phyloP scores from a whole-genome alignment of 306 rosid species.

The Geum urbanum region DNA sequence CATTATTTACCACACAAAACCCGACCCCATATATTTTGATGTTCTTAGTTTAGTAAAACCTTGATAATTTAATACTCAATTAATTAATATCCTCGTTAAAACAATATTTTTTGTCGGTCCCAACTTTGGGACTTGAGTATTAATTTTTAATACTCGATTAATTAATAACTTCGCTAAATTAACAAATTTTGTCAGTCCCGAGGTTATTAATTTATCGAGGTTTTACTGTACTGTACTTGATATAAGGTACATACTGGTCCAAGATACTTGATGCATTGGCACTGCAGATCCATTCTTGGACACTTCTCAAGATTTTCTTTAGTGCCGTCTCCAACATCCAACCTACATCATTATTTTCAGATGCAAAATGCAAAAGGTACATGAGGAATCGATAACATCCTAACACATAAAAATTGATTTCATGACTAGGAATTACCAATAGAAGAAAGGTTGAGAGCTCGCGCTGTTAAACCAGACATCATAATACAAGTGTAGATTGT shows the following conservation, averaged over 20 bases:
- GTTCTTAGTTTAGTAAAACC: no score
- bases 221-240: no score
- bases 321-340: slow-evolving; percentile 89
- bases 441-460: slow-evolving; percentile 74
- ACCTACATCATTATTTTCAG: slow-evolving; percentile 48
- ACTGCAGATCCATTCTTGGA: slow-evolving; percentile 47
- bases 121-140: no score
- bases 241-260: slow-evolving; percentile 38
- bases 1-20: no score
- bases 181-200: no score
- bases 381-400: slow-evolving; percentile 1
- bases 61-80: no score
- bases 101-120: no score
- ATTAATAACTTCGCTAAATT: no score
- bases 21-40: no score
- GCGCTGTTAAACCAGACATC: slow-evolving; percentile 59
- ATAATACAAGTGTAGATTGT: slow-evolving; percentile 68
- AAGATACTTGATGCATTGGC: slow-evolving; percentile 73
- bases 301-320: slow-evolving; percentile 59
- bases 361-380: slow-evolving; percentile 9
- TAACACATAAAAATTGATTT: background rate
- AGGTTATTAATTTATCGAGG: no score
- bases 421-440: slow-evolving; percentile 43
- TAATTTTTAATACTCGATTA: no score
- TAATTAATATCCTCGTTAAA: no score